These are phyloP conservation scores for Dictyophora rubrovolvata DNA, from an alignment of 768 basidiomycete species.

Conservation along the genomic window DNA sequence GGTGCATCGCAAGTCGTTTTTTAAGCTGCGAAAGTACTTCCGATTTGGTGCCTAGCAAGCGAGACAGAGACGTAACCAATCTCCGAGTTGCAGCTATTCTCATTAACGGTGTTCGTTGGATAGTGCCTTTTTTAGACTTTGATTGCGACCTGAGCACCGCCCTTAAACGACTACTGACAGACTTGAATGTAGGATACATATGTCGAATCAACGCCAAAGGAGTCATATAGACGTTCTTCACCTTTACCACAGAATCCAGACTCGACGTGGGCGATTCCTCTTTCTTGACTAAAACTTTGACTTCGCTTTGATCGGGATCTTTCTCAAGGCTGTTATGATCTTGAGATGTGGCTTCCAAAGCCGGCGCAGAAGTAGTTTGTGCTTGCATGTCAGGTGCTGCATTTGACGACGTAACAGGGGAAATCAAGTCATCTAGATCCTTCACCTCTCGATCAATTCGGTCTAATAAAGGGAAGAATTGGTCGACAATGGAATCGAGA, in stretches of 20 bases:
- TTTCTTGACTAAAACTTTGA: background rate
- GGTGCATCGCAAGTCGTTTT: slow-evolving; percentile 44
- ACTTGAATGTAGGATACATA: background rate
- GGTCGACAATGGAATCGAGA: slow-evolving; percentile 88
- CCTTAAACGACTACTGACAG: background rate
- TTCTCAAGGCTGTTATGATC: background rate
- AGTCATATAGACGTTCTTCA: background rate
- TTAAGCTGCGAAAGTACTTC: slow-evolving; percentile 73
- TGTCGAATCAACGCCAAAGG: background rate
- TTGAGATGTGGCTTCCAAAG: background rate
- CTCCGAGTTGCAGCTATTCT: slow-evolving; percentile 73
- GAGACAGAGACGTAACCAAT: slow-evolving; percentile 66
- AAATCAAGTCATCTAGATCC: slow-evolving; percentile 62
- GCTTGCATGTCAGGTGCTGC: background rate
- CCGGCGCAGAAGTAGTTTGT: background rate
- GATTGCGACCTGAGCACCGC: background rate
- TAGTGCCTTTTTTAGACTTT: background rate
- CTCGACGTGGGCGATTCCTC: background rate
- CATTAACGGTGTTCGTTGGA: slow-evolving; percentile 13
- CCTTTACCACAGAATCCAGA: background rate
- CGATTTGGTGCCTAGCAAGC: slow-evolving; percentile 69
- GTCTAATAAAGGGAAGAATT: slow-evolving; percentile 78
- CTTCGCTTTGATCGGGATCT: background rate
- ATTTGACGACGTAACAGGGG: background rate
- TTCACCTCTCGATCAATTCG: slow-evolving; percentile 75